A percentile compares a stretch with the other conserved stretches of the same genome.
Evolutionary conservation across 2,329 filamentous ascomycete genomes (phyloP).

Genomic region (Ophiostoma piceae): DNA sequence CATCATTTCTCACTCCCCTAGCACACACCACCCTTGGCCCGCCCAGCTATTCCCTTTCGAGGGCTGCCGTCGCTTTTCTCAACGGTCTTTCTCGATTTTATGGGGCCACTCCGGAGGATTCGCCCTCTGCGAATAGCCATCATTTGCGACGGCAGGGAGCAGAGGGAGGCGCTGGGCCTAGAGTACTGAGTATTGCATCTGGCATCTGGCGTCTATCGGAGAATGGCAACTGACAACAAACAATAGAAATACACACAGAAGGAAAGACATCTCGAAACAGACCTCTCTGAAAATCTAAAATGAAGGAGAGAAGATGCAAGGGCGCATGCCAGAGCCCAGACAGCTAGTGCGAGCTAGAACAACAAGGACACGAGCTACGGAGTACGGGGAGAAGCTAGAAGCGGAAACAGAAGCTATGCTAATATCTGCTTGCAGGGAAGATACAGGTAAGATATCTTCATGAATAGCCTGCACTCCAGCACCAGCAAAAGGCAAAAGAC

Average conservation of each 20-base stretch:
- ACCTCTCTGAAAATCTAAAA: neutral
- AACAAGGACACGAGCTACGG: neutral
- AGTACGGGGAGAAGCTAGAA: slow-evolving; percentile 5
- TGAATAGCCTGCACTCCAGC: neutral
- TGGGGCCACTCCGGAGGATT: slow-evolving; percentile 46
- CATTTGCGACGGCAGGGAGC: slow-evolving; percentile 8
- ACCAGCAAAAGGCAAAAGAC: neutral
- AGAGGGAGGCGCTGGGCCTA: neutral
- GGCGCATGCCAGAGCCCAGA: slow-evolving; percentile 4
- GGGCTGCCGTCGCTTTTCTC: slow-evolving; percentile 35
- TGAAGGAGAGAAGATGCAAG: slow-evolving; percentile 5
- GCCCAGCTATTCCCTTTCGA: slow-evolving; percentile 39
- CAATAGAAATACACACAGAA: neutral
- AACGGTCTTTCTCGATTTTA: slow-evolving; percentile 44
- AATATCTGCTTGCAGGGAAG: neutral
- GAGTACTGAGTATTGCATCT: too few relatives aligned
- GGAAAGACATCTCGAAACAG: neutral
- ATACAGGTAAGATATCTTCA: neutral
- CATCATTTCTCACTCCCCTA: slow-evolving; percentile 16
- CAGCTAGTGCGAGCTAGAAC: slow-evolving; percentile 1
- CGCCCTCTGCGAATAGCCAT: slow-evolving; percentile 34
- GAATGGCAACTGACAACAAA: neutral
- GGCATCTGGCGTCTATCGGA: neutral
- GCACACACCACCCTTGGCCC: slow-evolving; percentile 26
- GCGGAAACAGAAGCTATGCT: slow-evolving; percentile 7